Percentiles rank a stretch among this genome's conserved stretches.
Conservation (phyloP, 2,329 filamentous ascomycete genomes). For the Clarireedia hainanense region DNA sequence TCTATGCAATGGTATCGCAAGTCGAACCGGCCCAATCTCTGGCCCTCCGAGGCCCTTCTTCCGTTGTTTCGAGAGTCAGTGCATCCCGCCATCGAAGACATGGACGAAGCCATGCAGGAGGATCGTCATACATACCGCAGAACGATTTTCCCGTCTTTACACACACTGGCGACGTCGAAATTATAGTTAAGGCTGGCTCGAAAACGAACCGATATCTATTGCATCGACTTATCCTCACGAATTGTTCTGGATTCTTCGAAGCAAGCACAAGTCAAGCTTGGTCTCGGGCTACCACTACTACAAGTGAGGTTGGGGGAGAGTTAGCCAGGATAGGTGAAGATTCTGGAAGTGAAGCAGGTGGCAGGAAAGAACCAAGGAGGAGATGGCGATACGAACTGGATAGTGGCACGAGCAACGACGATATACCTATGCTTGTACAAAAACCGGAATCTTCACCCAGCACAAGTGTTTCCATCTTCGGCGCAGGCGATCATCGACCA, state of each 20-base stretch:
- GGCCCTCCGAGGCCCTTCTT: conserved; percentile 50
- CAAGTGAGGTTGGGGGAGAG: conserved; percentile 31
- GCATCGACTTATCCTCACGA: conserved; percentile 77
- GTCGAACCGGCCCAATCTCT: conserved; percentile 38
- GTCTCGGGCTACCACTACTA: conserved; percentile 36
- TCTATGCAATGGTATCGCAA: conserved; percentile 51
- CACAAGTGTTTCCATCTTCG: conserved; percentile 46
- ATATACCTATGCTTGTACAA: conserved; percentile 83
- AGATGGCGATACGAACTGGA: conserved; percentile 88
- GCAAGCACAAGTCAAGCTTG: conserved; percentile 75
- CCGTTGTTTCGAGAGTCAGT: conserved; percentile 45
- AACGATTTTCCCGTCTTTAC: conserved; percentile 93
- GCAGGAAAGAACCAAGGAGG: conserved; percentile 31
- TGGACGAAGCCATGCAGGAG: conserved; percentile 57
- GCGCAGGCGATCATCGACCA: conserved; percentile 37
- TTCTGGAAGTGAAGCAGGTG: conserved; percentile 31
- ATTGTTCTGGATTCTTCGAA: conserved; percentile 92
- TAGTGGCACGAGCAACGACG: conserved; percentile 60
- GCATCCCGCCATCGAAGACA: conserved; percentile 59
- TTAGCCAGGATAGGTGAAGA: conserved; percentile 46
- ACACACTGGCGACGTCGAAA: conserved; percentile 88
- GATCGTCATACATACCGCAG: conserved; percentile 58
- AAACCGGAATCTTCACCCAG: conserved; percentile 43
- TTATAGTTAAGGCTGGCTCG: conserved; percentile 62
- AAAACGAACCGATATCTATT: conserved; percentile 80